These are phyloP conservation scores for Smallanthus sonchifolius DNA, from an alignment of 129 eudicot species.

Conservation along the genomic window DNA sequence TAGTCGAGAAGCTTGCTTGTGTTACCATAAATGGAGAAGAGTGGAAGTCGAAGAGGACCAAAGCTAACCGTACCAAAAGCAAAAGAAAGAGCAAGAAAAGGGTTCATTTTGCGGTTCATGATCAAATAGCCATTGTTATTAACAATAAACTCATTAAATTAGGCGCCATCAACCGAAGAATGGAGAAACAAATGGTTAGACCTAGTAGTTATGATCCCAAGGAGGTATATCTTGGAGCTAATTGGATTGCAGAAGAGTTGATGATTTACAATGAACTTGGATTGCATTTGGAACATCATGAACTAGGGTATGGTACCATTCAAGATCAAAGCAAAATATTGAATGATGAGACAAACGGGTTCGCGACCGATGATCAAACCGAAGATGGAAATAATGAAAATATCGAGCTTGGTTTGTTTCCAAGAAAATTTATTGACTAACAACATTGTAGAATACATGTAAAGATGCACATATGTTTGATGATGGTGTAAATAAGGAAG, in stretches of 20 bases:
- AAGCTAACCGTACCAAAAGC: not conserved
- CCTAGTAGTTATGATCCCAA: conserved; percentile 4
- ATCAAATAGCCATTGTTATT: conserved; percentile 30
- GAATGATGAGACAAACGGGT: not conserved
- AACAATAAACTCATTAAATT: conserved; percentile 28
- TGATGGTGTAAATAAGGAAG: not conserved
- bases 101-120: conserved; percentile 30
- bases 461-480: not conserved
- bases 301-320: conserved; percentile 6
- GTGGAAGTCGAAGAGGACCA: not conserved
- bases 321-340: not conserved
- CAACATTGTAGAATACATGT: not conserved
- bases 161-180: conserved; percentile 17
- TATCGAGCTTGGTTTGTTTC: not conserved
- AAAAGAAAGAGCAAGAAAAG: conserved; percentile 13
- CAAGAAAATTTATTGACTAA: not conserved
- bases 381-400: not conserved
- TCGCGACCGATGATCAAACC: not conserved
- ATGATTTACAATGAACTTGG: conserved; percentile 26
- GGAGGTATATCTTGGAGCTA: conserved; percentile 25
- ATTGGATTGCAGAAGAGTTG: conserved; percentile 33
- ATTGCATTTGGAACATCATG: not conserved
- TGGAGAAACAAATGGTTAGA: not conserved
- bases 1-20: conserved; percentile 19
- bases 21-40: conserved; percentile 15